Conservation (phyloP, 2,329 filamentous ascomycete genomes). For the Botrytis byssoidea region DNA sequence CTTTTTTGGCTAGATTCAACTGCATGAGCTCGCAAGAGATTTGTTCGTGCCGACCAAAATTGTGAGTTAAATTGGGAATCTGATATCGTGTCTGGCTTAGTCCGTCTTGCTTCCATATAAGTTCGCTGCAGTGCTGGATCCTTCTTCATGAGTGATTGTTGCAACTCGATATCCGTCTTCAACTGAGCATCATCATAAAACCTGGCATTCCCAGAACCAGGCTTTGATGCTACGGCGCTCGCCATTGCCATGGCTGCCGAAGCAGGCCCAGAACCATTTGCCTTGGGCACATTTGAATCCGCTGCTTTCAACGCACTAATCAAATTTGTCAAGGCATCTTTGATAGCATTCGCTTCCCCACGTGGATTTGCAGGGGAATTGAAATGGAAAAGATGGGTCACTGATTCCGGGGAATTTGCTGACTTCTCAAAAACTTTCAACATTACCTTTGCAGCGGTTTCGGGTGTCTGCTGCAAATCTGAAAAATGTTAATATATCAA, state of each 20-base stretch:
- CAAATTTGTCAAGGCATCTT: slow-evolving; percentile 75
- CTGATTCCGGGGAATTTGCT: slow-evolving; percentile 55
- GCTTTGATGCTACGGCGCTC: slow-evolving; percentile 59
- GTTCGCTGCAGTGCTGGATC: slow-evolving; percentile 74
- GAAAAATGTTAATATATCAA: slow-evolving; percentile 28
- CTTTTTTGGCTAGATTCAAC: slow-evolving; percentile 84
- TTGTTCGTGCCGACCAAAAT: slow-evolving; percentile 90
- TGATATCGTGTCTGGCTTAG: slow-evolving; percentile 81
- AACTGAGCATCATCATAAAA: slow-evolving; percentile 82
- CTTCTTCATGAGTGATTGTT: slow-evolving; percentile 83
- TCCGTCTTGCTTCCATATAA: slow-evolving; percentile 79
- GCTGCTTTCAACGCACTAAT: slow-evolving; percentile 57
- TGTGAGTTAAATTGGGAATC: slow-evolving; percentile 81
- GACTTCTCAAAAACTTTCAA: slow-evolving; percentile 83
- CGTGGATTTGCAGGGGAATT: slow-evolving; percentile 74
- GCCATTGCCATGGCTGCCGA: slow-evolving; percentile 78
- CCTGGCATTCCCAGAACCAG: slow-evolving; percentile 48
- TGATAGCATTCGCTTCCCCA: slow-evolving; percentile 80
- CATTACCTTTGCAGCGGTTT: slow-evolving; percentile 85
- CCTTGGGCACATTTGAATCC: slow-evolving; percentile 38
- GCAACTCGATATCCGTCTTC: slow-evolving; percentile 74
- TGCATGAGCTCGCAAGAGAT: slow-evolving; percentile 82
- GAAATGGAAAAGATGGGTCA: slow-evolving; percentile 84
- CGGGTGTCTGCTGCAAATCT: slow-evolving; percentile 95
- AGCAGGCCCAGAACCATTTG: slow-evolving; percentile 43